Evolutionary conservation across 257 asterid species (phyloP), one percentile per base, ranked within the genome.

Genomic region (Solanum sitiens): DNA sequence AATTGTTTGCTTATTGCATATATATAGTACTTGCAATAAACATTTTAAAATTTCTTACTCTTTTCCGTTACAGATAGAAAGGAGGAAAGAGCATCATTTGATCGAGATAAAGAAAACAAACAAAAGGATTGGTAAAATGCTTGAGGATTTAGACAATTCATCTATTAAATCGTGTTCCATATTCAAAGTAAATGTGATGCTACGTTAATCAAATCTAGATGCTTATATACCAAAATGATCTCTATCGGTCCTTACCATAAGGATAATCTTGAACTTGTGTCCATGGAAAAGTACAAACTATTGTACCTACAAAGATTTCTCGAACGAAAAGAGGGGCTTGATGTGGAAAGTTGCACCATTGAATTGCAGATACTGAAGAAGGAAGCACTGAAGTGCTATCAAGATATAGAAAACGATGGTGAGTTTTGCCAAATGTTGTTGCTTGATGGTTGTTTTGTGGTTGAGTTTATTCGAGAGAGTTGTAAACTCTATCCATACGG

Each of bases 171-270:
- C 15, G 7, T 3, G 3, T 16, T 35, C 50, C 21, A 89, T 87
- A 73, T 87, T 89, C 84, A 63, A 16, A 83, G 91, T 84, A 33
- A 87, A 75, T 5, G 67, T 47, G 39, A 61, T 83, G 67, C 45
- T 89, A 4, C 68, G 87, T 10, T 56, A 21, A 63, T 53, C 56
- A 63, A 89, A 83, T 71, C 71, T 75, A n/a, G 23, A 27, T 9
- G 75, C 79, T 76, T 87, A 89, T 67, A 11, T 25, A 37, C 91
- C 91, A n/a, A 30, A 59, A 30, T 87, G 23, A 14, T 89, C 7
- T 75, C 89, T 5, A 87, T 89, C 15, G 91, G 89, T 50, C 91
- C 89, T 56, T 84, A 87, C 18, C 86, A 87, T 75, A 47, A 35
- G 11, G 30, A 37, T 3, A 83, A 86, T 67, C 40, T 37, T 8